Conservation (phyloP, 2,329 filamentous ascomycete genomes). For the Pseudogymnoascus sp. region DNA sequence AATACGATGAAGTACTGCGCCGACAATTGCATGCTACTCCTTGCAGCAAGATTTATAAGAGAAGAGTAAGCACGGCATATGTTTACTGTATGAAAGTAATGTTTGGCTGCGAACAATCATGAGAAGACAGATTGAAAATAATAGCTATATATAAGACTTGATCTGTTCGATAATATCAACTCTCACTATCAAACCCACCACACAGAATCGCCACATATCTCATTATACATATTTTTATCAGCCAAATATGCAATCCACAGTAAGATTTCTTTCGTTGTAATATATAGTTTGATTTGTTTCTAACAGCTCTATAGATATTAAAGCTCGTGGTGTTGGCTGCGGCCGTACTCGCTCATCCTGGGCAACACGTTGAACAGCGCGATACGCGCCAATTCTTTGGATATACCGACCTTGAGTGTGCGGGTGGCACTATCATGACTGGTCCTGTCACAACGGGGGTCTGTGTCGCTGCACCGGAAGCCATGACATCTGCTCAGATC, state of each 20-base stretch:
- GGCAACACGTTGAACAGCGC: background rate
- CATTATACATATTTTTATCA: background rate
- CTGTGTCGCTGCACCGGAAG: background rate
- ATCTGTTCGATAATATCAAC: background rate
- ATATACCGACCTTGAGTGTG: background rate
- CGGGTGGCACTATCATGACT: background rate
- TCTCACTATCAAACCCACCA: background rate
- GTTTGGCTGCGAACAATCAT: background rate
- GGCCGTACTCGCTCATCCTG: background rate
- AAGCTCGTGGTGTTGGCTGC: background rate
- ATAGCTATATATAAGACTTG: background rate
- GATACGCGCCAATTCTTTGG: background rate
- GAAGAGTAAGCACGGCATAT: background rate
- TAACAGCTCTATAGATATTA: background rate
- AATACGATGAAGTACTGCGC: background rate
- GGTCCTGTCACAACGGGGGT: background rate
- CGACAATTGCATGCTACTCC: background rate
- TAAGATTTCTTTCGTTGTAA: background rate
- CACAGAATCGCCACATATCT: background rate
- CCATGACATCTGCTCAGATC: background rate
- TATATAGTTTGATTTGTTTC: background rate
- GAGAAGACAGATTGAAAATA: background rate
- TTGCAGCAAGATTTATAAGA: background rate
- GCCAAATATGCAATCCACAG: background rate
- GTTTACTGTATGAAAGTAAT: background rate